A percentile compares a stretch with the other conserved stretches of the same genome.
phyloP scores from a whole-genome alignment of 129 eudicot species.

The Centella asiatica region DNA sequence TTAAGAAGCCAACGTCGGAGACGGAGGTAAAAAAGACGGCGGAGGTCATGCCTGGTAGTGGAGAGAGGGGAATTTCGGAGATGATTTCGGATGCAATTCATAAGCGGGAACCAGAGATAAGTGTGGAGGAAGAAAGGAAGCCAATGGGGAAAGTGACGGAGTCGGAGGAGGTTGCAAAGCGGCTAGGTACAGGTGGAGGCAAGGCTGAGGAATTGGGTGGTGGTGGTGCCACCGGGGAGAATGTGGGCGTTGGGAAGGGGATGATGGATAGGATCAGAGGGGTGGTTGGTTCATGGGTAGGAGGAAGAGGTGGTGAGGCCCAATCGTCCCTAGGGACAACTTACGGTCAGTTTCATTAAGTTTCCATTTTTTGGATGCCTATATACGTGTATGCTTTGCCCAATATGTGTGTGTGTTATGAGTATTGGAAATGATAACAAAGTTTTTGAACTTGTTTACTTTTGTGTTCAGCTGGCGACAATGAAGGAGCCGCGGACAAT shows the following conservation, averaged over 20 bases:
- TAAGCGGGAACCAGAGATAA: slow-evolving; percentile 15
- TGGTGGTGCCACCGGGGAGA: slow-evolving; percentile 20
- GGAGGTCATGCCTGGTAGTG: neutral
- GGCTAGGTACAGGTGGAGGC: slow-evolving; percentile 32
- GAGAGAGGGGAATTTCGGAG: slow-evolving; percentile 10
- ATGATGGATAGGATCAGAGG: slow-evolving; percentile 42
- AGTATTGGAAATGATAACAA: too few relatives aligned
- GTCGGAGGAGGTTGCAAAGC: slow-evolving; percentile 46
- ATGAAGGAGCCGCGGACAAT: neutral
- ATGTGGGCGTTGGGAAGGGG: slow-evolving; percentile 27
- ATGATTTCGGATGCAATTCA: slow-evolving; percentile 22
- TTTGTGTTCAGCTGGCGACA: neutral
- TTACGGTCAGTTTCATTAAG: slow-evolving; percentile 16
- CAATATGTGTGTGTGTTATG: neutral
- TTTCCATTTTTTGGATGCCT: neutral
- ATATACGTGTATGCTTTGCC: neutral
- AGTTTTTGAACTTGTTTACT: neutral
- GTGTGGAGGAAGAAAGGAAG: slow-evolving; percentile 8
- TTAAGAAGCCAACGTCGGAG: slow-evolving; percentile 24
- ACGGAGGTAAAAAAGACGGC: neutral
- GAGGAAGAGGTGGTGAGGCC: slow-evolving; percentile 37
- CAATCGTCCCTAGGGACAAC: slow-evolving; percentile 28
- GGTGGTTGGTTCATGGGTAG: slow-evolving; percentile 48
- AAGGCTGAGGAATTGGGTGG: neutral
- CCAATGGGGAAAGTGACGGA: slow-evolving; percentile 54